Evolutionary conservation across 2,329 filamentous ascomycete genomes (phyloP), one percentile per base, ranked within the genome.

Genomic region (Ceratocystis papillata): DNA sequence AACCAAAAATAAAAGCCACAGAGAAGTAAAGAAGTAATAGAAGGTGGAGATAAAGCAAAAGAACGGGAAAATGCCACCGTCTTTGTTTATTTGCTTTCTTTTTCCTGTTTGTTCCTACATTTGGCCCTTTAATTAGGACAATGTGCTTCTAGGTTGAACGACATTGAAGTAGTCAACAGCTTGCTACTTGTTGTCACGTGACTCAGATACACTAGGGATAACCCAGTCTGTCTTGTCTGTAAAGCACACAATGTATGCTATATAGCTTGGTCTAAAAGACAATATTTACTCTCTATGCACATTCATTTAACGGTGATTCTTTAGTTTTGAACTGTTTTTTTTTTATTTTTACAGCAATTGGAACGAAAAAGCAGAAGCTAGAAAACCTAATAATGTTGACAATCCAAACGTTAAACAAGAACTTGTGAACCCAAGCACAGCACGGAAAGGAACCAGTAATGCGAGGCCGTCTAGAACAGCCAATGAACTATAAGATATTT

Each of bases 311-410:
- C 3, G 4, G 37, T 12, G 4, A n/a, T 8, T 2, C 1, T 20
- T 6, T 61, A 60, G 12, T 60, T 60, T 64, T 64, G 20, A 64
- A 67, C 62, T 64, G 65, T 61, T 67, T 63, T 57, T 67, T 53
- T 53, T 41, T 41, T 7, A 61, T 45, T 41, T 60, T 46, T 60
- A 64, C 28, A 63, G 61, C 50, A 50, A n/a, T 63, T 48, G 41
- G 50, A n/a, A 63, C 41, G n/a, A 48, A 63, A 33, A 48, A 67
- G 59, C 15, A 59, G 37, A 67, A 45, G 30, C 25, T n/a, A 59
- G 33, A 59, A 61, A 63, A 61, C 50, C 28, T 22, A 22, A 48
- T 22, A 59, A 68, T 53, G 64, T 65, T 61, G 61, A 41, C 65
- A 50, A 61, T 65, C 50, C 59, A 61, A 61, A 63, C 60, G 61